Evolutionary conservation across 192 early-diverging fungal genomes (phyloP).

Genomic region (Podila epicladia): DNA sequence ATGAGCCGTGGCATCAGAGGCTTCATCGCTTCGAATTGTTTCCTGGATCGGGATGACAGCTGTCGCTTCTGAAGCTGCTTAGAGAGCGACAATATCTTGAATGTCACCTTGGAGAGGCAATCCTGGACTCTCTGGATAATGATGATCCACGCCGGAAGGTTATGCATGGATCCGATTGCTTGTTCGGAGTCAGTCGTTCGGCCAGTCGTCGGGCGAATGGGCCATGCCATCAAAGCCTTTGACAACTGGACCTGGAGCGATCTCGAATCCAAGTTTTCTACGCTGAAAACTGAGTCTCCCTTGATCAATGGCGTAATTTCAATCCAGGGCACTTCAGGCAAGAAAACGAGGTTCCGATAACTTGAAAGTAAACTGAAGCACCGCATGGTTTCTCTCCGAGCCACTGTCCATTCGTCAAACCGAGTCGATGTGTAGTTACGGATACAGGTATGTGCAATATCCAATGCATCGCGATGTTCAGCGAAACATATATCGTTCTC

Average conservation of each 20-base stretch:
- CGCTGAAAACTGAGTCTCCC: no score
- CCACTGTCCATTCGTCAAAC: constrained; percentile 22
- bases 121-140: constrained; percentile 25
- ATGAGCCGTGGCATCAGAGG: constrained; percentile 22
- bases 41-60: constrained; percentile 32
- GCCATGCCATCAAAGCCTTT: neutral
- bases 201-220: no score
- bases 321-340: neutral
- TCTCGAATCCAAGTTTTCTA: no score
- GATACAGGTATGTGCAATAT: neutral
- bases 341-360: neutral
- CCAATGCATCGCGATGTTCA: no score
- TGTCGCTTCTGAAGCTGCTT: constrained; percentile 18
- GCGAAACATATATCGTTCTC: no score
- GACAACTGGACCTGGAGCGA: neutral
- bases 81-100: constrained; percentile 12
- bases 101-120: constrained; percentile 12
- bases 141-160: constrained; percentile 31
- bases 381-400: constrained; percentile 8
- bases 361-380: neutral
- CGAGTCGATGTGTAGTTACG: constrained; percentile 1
- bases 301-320: neutral
- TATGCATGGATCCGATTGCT: neutral
- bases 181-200: no score
- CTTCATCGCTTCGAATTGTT: constrained; percentile 29